phyloP scores from a whole-genome alignment of 1,139 yeast species.

The Blastobotrys illinoisensis region DNA sequence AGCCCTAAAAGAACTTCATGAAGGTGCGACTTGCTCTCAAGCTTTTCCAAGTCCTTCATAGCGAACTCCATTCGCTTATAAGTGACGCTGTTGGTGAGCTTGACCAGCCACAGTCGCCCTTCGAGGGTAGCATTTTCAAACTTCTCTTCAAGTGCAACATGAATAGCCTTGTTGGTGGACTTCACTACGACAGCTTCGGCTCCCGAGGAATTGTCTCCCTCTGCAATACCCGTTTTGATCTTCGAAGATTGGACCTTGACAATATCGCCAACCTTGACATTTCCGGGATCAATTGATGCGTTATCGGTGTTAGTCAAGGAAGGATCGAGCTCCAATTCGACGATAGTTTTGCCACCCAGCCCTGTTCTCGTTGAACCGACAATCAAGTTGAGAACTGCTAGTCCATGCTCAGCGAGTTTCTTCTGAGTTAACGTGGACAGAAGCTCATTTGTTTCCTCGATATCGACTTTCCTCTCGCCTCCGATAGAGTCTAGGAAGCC shows the following conservation, averaged over 20 bases:
- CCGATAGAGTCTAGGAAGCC: conserved; percentile 17
- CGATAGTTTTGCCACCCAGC: conserved; percentile 66
- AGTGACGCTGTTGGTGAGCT: conserved; percentile 36
- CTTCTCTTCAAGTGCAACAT: conserved; percentile 58
- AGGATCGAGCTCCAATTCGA: conserved; percentile 62
- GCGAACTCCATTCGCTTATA: conserved; percentile 77
- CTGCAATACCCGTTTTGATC: conserved; percentile 9
- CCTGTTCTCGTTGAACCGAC: conserved; percentile 66
- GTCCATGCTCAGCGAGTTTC: conserved; percentile 59
- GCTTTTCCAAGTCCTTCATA: conserved; percentile 41
- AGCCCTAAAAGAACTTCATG: conserved; percentile 9
- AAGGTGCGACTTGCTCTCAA: conserved; percentile 14
- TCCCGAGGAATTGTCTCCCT: conserved; percentile 24
- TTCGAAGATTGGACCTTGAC: conserved; percentile 29
- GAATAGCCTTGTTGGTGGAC: conserved; percentile 42
- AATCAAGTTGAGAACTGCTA: conserved; percentile 65
- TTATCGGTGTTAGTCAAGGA: conserved; percentile 39
- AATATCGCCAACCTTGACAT: conserved; percentile 73
- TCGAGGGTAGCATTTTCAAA: conserved; percentile 34
- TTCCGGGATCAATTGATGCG: conserved; percentile 48
- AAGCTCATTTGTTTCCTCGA: conserved; percentile 28
- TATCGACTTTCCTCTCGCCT: conserved; percentile 27
- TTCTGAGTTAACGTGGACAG: conserved; percentile 48
- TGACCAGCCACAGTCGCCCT: conserved; percentile 36
- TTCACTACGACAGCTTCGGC: conserved; percentile 61